Base-by-base conservation (phyloP, 129 eudicot species). In the Solidago caesia region DNA sequence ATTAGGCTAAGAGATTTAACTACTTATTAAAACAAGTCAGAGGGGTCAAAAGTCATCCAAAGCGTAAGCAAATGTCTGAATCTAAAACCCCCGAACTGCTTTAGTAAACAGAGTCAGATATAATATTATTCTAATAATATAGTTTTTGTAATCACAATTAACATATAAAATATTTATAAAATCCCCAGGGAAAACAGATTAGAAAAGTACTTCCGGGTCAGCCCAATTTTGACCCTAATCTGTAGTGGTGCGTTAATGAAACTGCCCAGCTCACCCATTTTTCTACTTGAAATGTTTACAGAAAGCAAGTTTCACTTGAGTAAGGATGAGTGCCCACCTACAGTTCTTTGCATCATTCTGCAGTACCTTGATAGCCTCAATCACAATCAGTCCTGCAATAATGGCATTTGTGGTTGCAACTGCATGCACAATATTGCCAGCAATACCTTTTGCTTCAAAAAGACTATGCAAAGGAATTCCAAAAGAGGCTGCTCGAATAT, bases 341-440 rank as follows among this genome's bases (percentile, higher is more conserved):
- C 90, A 94, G 59, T 73, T 91, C 47, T 85, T 83, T 39, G 85
- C 7, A 80, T 88, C 93, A 79, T 91, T 83, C 62, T 78, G 89
- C 55, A 94, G 87, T 82, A 94, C 96, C 84, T 91, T 94, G 63
- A 90, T 88, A 59, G 98, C 97, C 86, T 94, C 97, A 13, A 90
- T 88, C 64, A 94, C 98, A 76, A 94, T 94, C 82, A 94, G 81
- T 29, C 98, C 98, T 80, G 97, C 91, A 85, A 94, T 81, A 16
- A 88, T 85, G 46, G 98, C 98, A 88, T 94, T 94, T 82, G 98
- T 94, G 45, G 97, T 94, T 66, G 98, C 98, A 80, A 94, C 99
- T 78, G 99, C 99, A 87, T 94, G 99, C 72, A 94, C 92, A 59
- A 94, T 94, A 80, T 94, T 90, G 29, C 98, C 97, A 72, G 97